Conservation (phyloP, 345 rosid species). For the Bruguiera gymnorhiza region DNA sequence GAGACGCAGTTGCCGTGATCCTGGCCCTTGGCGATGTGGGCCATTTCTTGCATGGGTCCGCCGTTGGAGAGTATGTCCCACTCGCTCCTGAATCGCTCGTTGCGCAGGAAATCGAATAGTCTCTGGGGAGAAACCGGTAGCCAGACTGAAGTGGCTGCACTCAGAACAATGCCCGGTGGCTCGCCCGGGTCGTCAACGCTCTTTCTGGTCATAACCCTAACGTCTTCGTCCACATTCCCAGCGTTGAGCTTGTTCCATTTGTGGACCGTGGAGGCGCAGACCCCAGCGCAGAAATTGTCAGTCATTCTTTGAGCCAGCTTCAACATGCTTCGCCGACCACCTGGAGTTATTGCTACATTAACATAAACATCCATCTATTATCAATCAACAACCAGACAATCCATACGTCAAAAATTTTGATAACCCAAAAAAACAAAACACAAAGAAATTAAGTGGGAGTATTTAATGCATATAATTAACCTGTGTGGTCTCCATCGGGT, state of each 20-base stretch:
- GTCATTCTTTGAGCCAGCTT: constrained; percentile 94
- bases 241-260: constrained; percentile 81
- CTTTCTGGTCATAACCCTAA: constrained; percentile 85
- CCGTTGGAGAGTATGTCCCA: constrained; percentile 99
- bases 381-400: too few relatives aligned
- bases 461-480: constrained; percentile 14
- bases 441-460: neutral
- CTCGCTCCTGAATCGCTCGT: constrained; percentile 79
- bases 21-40: constrained; percentile 92
- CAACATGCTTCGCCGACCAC: constrained; percentile 88
- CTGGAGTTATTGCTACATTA: constrained; percentile 44
- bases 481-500: constrained; percentile 52
- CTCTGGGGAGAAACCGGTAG: constrained; percentile 71
- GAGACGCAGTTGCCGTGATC: constrained; percentile 95
- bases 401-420: neutral
- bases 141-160: constrained; percentile 96
- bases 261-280: constrained; percentile 81
- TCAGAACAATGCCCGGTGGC: constrained; percentile 83
- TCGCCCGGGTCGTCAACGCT: constrained; percentile 89
- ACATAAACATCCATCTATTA: neutral
- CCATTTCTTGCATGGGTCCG: constrained; percentile 97
- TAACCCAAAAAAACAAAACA: neutral
- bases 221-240: constrained; percentile 71
- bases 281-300: constrained; percentile 89
- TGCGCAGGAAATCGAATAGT: constrained; percentile 76